Conservation (phyloP, 2,329 filamentous ascomycete genomes). For the Ophiostoma perfectum region DNA sequence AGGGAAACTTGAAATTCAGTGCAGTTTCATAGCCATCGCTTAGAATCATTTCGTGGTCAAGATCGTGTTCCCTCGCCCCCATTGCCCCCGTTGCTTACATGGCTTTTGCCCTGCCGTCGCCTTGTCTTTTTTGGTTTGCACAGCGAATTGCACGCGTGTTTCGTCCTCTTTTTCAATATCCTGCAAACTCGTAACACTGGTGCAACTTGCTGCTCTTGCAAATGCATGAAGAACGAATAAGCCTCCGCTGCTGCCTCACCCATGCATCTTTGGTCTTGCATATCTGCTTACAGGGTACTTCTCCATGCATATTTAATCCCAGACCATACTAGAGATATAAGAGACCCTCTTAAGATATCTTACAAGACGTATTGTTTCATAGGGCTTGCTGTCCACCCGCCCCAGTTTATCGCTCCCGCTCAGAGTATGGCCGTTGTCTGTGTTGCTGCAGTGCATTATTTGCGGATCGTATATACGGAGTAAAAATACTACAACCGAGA, state of each 20-base stretch:
- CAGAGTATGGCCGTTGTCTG: conserved; percentile 1
- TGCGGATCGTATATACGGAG: conserved; percentile 16
- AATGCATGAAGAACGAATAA: neutral
- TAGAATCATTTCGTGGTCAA: too few relatives aligned
- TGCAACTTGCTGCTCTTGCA: conserved; percentile 7
- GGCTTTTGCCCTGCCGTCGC: too few relatives aligned
- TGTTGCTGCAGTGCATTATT: conserved; percentile 15
- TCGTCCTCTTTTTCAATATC: neutral
- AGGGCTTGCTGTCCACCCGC: neutral
- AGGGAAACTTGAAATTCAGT: too few relatives aligned
- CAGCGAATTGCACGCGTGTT: neutral
- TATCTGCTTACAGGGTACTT: conserved; percentile 5
- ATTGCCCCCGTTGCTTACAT: too few relatives aligned
- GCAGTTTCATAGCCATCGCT: too few relatives aligned
- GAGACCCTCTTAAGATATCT: too few relatives aligned
- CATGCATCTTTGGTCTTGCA: conserved; percentile 5
- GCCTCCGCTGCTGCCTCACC: neutral
- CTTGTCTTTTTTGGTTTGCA: neutral
- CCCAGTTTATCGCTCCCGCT: conserved; percentile 1
- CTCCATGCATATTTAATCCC: neutral
- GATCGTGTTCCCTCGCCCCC: too few relatives aligned
- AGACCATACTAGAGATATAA: neutral
- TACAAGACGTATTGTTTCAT: neutral
- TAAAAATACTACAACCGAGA: neutral
- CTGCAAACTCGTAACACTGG: conserved; percentile 14